Evolutionary conservation across 129 eudicot genomes (phyloP), one percentile per base, ranked within the genome.

Genomic region (Flaveria robusta): DNA sequence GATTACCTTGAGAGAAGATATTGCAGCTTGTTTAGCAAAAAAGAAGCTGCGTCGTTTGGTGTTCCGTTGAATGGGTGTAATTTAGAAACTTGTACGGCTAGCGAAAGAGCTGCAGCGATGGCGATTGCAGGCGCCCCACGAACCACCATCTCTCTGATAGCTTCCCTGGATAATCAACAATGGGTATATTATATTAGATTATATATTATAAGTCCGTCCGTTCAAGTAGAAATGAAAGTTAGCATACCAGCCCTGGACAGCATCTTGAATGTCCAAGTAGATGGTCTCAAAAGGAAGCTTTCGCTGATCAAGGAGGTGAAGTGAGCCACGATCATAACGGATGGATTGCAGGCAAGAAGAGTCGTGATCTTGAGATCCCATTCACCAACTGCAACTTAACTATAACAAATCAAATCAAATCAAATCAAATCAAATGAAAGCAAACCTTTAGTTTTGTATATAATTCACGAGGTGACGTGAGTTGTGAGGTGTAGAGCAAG

Each of bases 91-190:
- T 91, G 93, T 23, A 91, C 97, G 0, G 99, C 97, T 42, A 94
- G 80, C n/a, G 97, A 89, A 31, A 94, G 97, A 14, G 96, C 99
- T 19, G 96, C 99, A 50, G 99, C 99, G 63, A 91, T 87, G 74
- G 99, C 99, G 29, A 94, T 94, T 27, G 99, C 99, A 64, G 97
- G 99, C 41, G 99, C 99, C 42, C 97, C 99, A 24, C 99, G 97
- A 43, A 94, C 99, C 76, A 94, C 99, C 99, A 94, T 94, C 20
- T 94, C 99, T 81, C 79, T 79, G 74, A 94, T 91, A 59, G 99
- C 99, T 75, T 51, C 75, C 99, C 97, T 94, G 77, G 29, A 54
- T 34, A 66, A 42, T 70, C 18, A 22, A 0, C n/a, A 13, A 37
- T 60, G n/a, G 50, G 26, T 41, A 24, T 0, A 0, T 29, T 29